Evolutionary conservation across 2,329 filamentous ascomycete species (phyloP), one percentile per base, ranked within the genome.

Genomic region (Arthrobotrys pseudoclavata): DNA sequence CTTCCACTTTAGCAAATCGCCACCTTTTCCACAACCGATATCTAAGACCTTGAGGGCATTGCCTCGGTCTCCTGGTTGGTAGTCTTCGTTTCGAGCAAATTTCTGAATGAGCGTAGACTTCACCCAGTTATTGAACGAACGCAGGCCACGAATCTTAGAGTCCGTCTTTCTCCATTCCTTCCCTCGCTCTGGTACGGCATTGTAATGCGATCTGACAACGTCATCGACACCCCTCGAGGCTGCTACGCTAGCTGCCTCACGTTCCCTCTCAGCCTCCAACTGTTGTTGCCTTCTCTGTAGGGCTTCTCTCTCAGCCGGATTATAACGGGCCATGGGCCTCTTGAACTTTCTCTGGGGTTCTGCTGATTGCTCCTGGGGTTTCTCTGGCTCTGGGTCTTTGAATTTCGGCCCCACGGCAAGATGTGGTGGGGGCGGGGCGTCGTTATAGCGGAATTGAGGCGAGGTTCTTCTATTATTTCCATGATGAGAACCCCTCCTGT

Each of bases 81-180:
- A 88, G 77, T 92, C 90, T 83, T 95, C 92, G 79, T 91, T 90
- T 0, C 92, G 92, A 3, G 93, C 93, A 85, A 97, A 98, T 83
- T 97, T 97, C 83, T 98, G 94, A 80, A 99, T 98, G 81, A 98
- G 89, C 61, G 92, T 95, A 83, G 93, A 97, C 87, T 99, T 99
- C 85, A 99, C 89, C 96, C 96, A 99, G 84, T 99, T 99, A 86
- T 99, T 99, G 86, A 97, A 96, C 80, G 92, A 93, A 66, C 96
- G 90, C 66, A 99, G 86, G 0, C 96, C 96, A 85, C 96, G 97
- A 86, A 99, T 99, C 82, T 92, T 91, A 84, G 92, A 97, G 82
- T 97, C 94, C 5, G 93, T 97, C 83, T 92, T 93, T 61, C 96
- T 90, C 95, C 96, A 99, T 82, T 97, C 94, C 67, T 95, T 90